Percentiles rank a stretch among this genome's conserved stretches.
Conservation (phyloP, 2,329 filamentous ascomycete species). For the Venturia oleaginea region DNA sequence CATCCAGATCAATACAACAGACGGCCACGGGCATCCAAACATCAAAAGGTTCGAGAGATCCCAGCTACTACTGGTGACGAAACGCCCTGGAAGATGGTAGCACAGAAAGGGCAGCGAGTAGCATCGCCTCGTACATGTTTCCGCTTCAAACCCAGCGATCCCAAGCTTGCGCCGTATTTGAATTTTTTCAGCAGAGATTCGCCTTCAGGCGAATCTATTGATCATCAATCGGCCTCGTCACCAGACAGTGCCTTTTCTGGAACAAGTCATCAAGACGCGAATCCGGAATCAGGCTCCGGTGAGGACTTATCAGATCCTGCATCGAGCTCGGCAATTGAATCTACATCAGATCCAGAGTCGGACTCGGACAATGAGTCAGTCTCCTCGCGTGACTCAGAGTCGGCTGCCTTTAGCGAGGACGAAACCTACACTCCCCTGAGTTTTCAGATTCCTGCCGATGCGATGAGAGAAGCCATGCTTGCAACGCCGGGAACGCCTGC, state of each 20-base stretch:
- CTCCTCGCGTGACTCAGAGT: neutral
- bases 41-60: too few relatives aligned
- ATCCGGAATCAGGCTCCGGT: neutral
- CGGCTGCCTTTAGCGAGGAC: neutral
- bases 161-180: neutral
- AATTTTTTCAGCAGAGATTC: neutral
- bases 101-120: neutral
- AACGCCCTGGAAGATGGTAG: neutral
- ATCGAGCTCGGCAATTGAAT: neutral
- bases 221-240: neutral
- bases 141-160: neutral
- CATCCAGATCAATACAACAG: too few relatives aligned
- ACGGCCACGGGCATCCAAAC: too few relatives aligned
- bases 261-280: neutral
- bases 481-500: neutral
- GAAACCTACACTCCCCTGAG: neutral
- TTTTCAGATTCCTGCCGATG: constrained; percentile 13
- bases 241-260: neutral
- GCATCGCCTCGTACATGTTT: too few relatives aligned
- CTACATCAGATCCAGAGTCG: neutral
- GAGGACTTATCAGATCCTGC: neutral
- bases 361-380: neutral
- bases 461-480: constrained; percentile 6
- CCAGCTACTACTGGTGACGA: neutral
- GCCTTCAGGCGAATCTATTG: neutral